Evolutionary conservation across 345 rosid species (phyloP), one percentile per base, ranked within the genome.

Genomic region (Streptanthus diversifolius): DNA sequence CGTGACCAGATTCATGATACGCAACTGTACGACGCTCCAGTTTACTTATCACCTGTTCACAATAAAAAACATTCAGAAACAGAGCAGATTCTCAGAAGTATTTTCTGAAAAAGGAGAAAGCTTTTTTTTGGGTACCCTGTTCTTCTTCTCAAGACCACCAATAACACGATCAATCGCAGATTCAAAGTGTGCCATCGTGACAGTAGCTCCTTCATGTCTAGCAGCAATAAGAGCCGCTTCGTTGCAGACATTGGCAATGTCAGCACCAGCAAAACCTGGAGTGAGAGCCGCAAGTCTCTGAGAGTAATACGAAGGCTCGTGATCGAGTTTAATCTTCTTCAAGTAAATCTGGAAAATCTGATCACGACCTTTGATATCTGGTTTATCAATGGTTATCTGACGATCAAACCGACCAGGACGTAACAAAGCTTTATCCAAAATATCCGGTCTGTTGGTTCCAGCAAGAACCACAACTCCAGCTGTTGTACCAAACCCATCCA

Each of bases 401-500:
- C 93, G 91, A 77, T 95, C 99, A 51, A 95, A 95, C 51, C 96
- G 83, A 12, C 98, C 96, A 35, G 98, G 98, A 79, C 99, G 60
- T 72, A 95, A 52, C 51, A 95, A 73, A 63, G 98, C 99, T 72
- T 91, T 90, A 73, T 95, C 99, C 72, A 95, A 80, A 72, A 95
- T 91, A 82, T 91, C 97, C 3, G 99, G 98, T 81, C 98, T 90
- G 66, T 95, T 91, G 39, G 99, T 95, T 30, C 97, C 96, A 70
- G 99, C 99, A 70, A 95, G 89, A 29, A 95, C 98, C 66, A 95
- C 98, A 8, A 95, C 92, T 49, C 99, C 99, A 40, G 95, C 21
- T 7, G 97, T 95, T 29, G 98, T 95, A 71, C 93, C 98, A 80
- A 95, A 95, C 22, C 99, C 99, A 15, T 95, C 99, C 99, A 95